Conservation (phyloP, 129 eudicot genomes). For the Ambrosia artemisiifolia region DNA sequence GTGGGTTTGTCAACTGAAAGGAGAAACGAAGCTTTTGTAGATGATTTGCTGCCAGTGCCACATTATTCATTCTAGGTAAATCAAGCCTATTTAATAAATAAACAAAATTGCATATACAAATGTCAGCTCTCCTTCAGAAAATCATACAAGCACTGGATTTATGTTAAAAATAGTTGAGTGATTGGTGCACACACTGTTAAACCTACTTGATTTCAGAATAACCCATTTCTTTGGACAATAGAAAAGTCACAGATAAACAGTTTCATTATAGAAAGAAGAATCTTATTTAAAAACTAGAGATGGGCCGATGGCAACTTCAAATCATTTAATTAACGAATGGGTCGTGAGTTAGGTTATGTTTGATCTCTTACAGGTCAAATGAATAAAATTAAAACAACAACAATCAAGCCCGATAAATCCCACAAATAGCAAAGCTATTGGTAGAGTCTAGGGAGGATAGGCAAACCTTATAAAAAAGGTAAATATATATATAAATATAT, state of each 20-base stretch:
- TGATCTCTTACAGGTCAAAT: background rate
- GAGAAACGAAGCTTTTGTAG: slow-evolving; percentile 80
- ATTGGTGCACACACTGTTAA: no score
- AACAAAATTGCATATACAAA: background rate
- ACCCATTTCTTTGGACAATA: background rate
- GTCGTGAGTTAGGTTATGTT: background rate
- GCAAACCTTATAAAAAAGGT: no score
- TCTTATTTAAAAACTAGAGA: background rate
- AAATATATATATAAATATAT: no score
- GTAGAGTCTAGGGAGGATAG: no score
- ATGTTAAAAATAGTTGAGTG: background rate
- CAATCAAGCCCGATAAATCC: no score
- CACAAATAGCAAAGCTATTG: no score
- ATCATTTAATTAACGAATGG: background rate
- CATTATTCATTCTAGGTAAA: slow-evolving; percentile 47
- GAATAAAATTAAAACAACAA: background rate
- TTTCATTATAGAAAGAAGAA: background rate
- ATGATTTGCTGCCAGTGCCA: slow-evolving; percentile 76
- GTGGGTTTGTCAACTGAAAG: slow-evolving; percentile 67
- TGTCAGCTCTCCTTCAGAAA: background rate
- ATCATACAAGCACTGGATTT: background rate
- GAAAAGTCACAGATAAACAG: background rate
- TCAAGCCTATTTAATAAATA: slow-evolving; percentile 45
- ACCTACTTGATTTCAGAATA: background rate
- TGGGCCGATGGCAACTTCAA: background rate